Evolutionary conservation across 2,329 filamentous ascomycete genomes (phyloP), one percentile per base, ranked within the genome.

Genomic region (Arthroderma sp.): DNA sequence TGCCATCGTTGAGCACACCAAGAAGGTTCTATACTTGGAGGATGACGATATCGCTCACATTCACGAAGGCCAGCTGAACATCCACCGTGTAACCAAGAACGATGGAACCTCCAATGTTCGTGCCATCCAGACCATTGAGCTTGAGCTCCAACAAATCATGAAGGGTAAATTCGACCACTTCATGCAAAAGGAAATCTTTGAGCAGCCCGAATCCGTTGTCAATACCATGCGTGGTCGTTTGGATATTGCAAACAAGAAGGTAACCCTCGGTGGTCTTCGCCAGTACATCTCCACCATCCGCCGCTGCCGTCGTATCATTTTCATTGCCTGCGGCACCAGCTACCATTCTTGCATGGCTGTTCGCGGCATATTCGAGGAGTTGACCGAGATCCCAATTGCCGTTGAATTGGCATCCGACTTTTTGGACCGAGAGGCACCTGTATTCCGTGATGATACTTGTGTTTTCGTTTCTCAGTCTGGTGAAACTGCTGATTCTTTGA

Each of bases 121-220:
- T 65, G 86, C 85, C 58, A 98, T 98, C 66, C 91, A 98, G 77
- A 98, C 91, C 45, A 79, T 98, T 46, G 91, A 98, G 75, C 84
- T 98, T 42, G 87, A 98, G 75, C 82, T 98, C 53, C 91, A 98
- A 74, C 88, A 98, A 74, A 98, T 98, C 70, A 98, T 98, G 91
- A 98, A 98, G 82, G 91, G 91, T 68, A 93, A 91, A 66, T 98
- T 96, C 69, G 91, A 98, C 68, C 91, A 98, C 73, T 98, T 95
- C 76, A 98, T 98, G 91, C 91, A 98, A 68, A 98, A 98, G 80
- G 91, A 98, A 68, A 98, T 98, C 61, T 98, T 98, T 67, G 91
- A 98, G 76, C 91, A 98, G 74, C 91, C 91, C 61, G 91, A 98
- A 71, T 98, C 91, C 9, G 86, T 98, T 50, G 82, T 98, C 73